phyloP scores from a whole-genome alignment of 306 rosid genomes.

The Quercus suber region DNA sequence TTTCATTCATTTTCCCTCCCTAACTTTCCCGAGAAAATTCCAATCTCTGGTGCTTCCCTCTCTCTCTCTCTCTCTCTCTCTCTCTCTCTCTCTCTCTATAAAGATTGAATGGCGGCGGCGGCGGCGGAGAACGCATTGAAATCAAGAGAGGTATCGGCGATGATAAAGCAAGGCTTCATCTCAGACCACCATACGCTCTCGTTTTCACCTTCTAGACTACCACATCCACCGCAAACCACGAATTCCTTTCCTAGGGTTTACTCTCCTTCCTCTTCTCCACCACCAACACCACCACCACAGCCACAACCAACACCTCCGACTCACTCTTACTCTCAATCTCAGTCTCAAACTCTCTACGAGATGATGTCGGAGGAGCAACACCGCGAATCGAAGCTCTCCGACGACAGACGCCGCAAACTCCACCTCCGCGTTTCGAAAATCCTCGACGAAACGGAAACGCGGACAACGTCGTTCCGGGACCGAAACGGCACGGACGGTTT shows the following conservation, averaged over 20 bases:
- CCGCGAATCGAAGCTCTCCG: constrained; percentile 41
- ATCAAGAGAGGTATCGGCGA: constrained; percentile 69
- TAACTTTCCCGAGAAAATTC: no score
- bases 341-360: constrained; percentile 67
- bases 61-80: no score
- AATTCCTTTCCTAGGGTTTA: constrained; percentile 33
- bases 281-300: constrained; percentile 34
- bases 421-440: constrained; percentile 53
- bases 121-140: constrained; percentile 56
- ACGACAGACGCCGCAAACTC: constrained; percentile 43
- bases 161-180: constrained; percentile 84
- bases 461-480: no score
- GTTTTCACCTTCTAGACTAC: constrained; percentile 61
- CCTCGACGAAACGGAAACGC: constrained; percentile 36
- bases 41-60: neutral
- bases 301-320: constrained; percentile 10
- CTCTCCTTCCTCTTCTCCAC: constrained; percentile 36
- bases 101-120: constrained; percentile 37
- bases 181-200: constrained; percentile 46
- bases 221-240: neutral
- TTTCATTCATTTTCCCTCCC: no score
- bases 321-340: neutral
- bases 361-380: constrained; percentile 66
- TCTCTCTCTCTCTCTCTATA: no score
- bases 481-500: constrained; percentile 17